Evolutionary conservation across 2,329 filamentous ascomycete species (phyloP).

Genomic region (Rhynchosporium secalis): DNA sequence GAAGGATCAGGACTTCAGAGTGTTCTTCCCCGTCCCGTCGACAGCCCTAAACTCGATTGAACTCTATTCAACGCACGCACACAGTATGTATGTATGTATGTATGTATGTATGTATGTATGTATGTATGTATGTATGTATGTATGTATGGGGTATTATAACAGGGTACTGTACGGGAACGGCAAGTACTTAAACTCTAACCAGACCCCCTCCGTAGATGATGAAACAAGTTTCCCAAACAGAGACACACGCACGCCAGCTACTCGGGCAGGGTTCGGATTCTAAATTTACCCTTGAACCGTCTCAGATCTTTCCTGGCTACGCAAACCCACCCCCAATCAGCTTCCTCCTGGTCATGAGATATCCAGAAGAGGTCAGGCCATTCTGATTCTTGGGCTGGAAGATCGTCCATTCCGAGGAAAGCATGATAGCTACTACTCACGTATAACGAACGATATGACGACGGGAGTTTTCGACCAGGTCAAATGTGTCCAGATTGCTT

Average conservation of each 20-base stretch:
- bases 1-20: slow-evolving; percentile 1
- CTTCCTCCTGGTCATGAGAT: too few relatives aligned
- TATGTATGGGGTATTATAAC: slow-evolving; percentile 12
- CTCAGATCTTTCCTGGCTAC: slow-evolving; percentile 11
- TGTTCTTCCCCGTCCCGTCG: neutral
- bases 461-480: too few relatives aligned
- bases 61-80: slow-evolving; percentile 17
- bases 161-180: neutral
- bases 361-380: slow-evolving; percentile 3
- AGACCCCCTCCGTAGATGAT: neutral
- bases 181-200: neutral
- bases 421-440: neutral
- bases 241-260: neutral
- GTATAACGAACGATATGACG: neutral
- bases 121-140: too few relatives aligned
- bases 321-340: neutral
- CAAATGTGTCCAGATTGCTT: neutral
- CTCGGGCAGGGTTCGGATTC: neutral
- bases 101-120: too few relatives aligned
- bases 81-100: slow-evolving; percentile 12
- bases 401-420: slow-evolving; percentile 12
- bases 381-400: slow-evolving; percentile 3
- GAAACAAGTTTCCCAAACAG: slow-evolving; percentile 26
- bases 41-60: too few relatives aligned
- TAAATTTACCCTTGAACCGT: slow-evolving; percentile 8